Percentiles rank a stretch among this genome's conserved stretches.
Conservation (phyloP, 495 filamentous ascomycete species). For the Xylaria intraflava region DNA sequence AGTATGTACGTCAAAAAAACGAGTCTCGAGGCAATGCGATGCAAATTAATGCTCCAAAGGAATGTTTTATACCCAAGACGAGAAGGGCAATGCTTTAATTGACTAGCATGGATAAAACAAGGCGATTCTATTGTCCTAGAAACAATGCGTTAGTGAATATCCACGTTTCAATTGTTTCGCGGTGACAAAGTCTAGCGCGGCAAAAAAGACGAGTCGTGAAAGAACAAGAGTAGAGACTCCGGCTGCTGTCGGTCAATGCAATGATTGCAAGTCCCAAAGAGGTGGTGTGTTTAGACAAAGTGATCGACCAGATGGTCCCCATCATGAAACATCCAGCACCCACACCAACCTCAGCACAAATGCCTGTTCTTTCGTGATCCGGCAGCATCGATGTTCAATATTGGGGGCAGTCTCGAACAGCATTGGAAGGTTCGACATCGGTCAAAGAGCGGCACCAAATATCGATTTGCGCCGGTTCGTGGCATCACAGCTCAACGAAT, state of each 20-base stretch:
- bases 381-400: too few relatives aligned
- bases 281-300: neutral
- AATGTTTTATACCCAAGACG: constrained; percentile 1
- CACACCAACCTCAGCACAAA: too few relatives aligned
- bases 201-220: neutral
- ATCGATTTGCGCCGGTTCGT: neutral
- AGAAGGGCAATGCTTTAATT: neutral
- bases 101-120: neutral
- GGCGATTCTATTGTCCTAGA: neutral
- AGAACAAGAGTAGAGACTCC: neutral
- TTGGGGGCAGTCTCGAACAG: neutral
- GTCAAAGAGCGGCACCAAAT: neutral
- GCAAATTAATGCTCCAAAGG: neutral
- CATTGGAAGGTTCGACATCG: neutral
- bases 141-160: neutral
- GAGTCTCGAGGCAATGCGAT: neutral
- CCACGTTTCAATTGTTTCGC: neutral
- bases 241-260: neutral
- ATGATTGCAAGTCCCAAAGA: neutral
- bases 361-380: too few relatives aligned
- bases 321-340: neutral
- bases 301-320: neutral
- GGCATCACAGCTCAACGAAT: neutral
- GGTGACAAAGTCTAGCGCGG: neutral
- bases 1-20: neutral